These are phyloP conservation scores for Fraxinus americana DNA, from an alignment of 257 asterid genomes.

Conservation along the genomic window DNA sequence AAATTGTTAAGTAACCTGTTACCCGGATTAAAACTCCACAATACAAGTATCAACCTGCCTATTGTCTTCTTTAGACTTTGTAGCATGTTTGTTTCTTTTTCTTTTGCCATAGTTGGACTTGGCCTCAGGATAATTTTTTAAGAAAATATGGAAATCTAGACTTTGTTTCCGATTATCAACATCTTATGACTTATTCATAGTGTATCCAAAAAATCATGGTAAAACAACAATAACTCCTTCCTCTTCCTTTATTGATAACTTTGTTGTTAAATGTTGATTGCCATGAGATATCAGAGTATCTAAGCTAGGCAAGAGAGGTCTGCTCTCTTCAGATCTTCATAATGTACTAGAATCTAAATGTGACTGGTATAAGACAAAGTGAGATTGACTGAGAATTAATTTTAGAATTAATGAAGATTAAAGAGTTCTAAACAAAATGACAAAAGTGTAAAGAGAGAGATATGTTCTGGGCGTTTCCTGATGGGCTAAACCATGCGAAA, in stretches of 20 bases:
- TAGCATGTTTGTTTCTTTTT: background rate
- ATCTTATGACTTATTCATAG: background rate
- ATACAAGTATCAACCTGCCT: background rate
- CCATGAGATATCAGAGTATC: background rate
- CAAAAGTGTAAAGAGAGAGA: background rate
- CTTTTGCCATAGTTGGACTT: background rate
- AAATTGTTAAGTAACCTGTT: background rate
- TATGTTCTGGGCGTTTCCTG: background rate
- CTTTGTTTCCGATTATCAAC: background rate
- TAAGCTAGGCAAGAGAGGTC: background rate
- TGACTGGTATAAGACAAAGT: background rate
- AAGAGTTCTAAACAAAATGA: conserved; percentile 5
- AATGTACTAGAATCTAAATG: background rate
- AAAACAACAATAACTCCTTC: background rate
- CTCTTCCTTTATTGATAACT: background rate
- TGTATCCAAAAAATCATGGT: background rate
- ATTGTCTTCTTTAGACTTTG: background rate
- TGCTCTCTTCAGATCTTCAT: background rate
- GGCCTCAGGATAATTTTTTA: background rate
- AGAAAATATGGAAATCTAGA: background rate
- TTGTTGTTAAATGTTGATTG: background rate
- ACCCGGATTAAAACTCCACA: background rate
- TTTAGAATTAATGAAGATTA: background rate
- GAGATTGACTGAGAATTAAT: background rate
- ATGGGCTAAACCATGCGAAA: conserved; percentile 7